Evolutionary conservation across 2,329 filamentous ascomycete genomes (phyloP).

Genomic region (Paecilomyces niveus): DNA sequence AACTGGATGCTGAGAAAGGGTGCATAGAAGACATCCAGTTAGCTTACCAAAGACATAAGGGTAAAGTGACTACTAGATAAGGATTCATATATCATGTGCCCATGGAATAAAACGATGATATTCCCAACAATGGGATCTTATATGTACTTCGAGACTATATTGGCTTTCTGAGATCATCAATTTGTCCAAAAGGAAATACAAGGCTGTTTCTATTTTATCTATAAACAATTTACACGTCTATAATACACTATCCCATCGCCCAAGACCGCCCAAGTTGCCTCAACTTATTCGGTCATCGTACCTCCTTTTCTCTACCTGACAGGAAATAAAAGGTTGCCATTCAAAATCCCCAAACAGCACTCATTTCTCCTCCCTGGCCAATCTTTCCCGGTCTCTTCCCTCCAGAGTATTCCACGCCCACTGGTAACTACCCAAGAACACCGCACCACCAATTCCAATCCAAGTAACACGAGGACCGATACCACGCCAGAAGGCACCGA

Average conservation of each 20-base stretch:
- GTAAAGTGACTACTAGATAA: not conserved
- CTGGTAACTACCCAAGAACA: slow-evolving; percentile 92
- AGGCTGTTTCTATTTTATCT: not conserved
- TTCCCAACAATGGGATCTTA: not conserved
- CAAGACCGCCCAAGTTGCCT: too few species aligned
- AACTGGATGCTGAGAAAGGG: slow-evolving; percentile 22
- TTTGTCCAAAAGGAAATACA: too few species aligned
- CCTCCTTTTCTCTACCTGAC: too few species aligned
- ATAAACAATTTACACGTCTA: not conserved
- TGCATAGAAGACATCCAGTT: not conserved
- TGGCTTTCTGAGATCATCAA: too few species aligned
- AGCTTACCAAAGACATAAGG: not conserved
- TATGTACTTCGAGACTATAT: too few species aligned
- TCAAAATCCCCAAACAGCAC: too few species aligned
- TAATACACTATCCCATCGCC: not conserved
- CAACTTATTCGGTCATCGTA: too few species aligned
- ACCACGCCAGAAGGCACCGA: slow-evolving; percentile 40
- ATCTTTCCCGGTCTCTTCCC: slow-evolving; percentile 20
- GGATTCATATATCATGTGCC: not conserved
- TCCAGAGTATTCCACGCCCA: slow-evolving; percentile 72
- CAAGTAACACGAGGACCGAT: slow-evolving; percentile 79
- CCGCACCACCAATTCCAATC: slow-evolving; percentile 90
- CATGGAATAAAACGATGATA: too few species aligned
- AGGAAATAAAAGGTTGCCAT: too few species aligned
- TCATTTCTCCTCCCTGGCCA: slow-evolving; percentile 1